Conservation (phyloP, 768 basidiomycete genomes). For the Tylopilus sp. region DNA sequence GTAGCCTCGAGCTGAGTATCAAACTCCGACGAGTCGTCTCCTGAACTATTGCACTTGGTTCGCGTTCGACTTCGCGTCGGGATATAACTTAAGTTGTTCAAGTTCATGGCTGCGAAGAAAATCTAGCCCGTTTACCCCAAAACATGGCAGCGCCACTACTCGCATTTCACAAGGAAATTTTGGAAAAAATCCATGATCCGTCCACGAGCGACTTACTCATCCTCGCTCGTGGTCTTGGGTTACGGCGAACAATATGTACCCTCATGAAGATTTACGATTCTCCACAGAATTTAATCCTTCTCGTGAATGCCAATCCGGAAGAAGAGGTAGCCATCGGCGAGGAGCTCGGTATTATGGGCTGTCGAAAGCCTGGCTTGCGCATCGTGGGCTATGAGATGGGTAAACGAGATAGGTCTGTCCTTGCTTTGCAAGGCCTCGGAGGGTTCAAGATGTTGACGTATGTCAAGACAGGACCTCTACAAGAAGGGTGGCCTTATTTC, state of each 20-base stretch:
- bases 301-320: conserved; percentile 80
- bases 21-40: too few relatives aligned
- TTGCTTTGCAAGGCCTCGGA: neutral
- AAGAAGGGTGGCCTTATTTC: conserved; percentile 85
- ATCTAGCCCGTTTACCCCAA: neutral
- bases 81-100: conserved; percentile 1
- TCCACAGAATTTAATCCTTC: conserved; percentile 74
- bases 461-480: conserved; percentile 73
- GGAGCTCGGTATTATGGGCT: conserved; percentile 90
- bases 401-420: conserved; percentile 68
- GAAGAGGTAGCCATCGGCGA: conserved; percentile 92
- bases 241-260: conserved; percentile 79
- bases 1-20: too few relatives aligned
- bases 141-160: conserved; percentile 39
- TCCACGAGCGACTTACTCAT: conserved; percentile 69
- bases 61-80: too few relatives aligned
- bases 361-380: conserved; percentile 79
- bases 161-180: conserved; percentile 64
- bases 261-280: conserved; percentile 92
- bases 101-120: neutral
- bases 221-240: conserved; percentile 86
- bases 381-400: conserved; percentile 80
- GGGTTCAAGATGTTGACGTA: conserved; percentile 7
- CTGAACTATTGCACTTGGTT: too few relatives aligned
- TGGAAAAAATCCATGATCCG: conserved; percentile 72